Evolutionary conservation across 176 grass and related monocot species (phyloP), one percentile per base, ranked within the genome.

Genomic region (Zoysia japonica): DNA sequence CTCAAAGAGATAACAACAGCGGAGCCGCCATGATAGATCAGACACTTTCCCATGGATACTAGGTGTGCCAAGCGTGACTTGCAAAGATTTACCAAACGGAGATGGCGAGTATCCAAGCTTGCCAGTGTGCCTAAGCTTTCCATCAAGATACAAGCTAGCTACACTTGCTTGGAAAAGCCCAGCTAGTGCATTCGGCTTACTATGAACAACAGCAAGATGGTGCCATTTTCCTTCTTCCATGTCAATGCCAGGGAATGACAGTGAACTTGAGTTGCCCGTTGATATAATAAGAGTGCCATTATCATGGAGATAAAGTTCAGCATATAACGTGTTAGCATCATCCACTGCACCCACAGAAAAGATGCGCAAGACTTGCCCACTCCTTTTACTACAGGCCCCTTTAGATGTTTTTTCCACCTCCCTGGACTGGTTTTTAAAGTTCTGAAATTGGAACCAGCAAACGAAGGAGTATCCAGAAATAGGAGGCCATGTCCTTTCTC

Each of bases 401-500:
- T 89, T 93, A 41, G 84, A 86, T 68, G 63, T 40, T 89, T 94
- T 88, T 77, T 96, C 88, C 62, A 79, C 63, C 80, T 99, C 96
- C 90, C 91, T 99, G 6, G 76, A 55, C 85, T 87, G 92, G 50
- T 50, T 82, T 87, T 89, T 96, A 70, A 89, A 90, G 63, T 96
- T 91, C 35, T 70, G 87, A 71, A 93, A 95, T 73, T 99, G 96
- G 85, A 99, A 99, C 96, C 96, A 99, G 78, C 96, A 93, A 77
- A 99, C 90, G 50, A 99, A 96, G 65, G 96, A 93, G 84, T 99
- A 99, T 28, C 96, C 96, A 74, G 96, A 94, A 85, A 93, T 90
- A 84, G 96, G 92, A 6, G 96, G 96, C 96, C 96, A 99, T 77
- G 96, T 96, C 82, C 96, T 94, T 85, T 99, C 96, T 87, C 96